Percentiles rank a stretch among this genome's conserved stretches.
phyloP scores from a whole-genome alignment of 306 rosid genomes.

The Castanea crenata region DNA sequence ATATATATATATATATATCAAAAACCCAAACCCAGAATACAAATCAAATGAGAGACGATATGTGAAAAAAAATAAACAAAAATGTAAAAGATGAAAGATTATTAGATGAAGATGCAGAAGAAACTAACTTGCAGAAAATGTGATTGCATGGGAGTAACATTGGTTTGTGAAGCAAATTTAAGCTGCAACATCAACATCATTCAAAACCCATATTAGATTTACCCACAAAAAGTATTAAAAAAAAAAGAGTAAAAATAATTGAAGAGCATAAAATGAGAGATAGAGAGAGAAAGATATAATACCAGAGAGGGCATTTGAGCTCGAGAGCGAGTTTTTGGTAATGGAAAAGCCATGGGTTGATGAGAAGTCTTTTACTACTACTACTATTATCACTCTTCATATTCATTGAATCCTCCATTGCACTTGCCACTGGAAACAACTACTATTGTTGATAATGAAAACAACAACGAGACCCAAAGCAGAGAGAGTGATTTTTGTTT shows the following conservation, averaged over 20 bases:
- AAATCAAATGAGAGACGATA: neutral
- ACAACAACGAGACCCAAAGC: neutral
- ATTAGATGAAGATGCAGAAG: neutral
- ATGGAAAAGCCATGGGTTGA: constrained; percentile 69
- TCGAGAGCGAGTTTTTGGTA: constrained; percentile 86
- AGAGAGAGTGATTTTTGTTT: neutral
- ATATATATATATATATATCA: neutral
- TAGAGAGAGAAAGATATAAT: neutral
- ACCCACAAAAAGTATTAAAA: neutral
- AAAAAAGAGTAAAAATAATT: neutral
- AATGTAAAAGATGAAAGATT: neutral
- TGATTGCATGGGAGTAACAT: constrained; percentile 84
- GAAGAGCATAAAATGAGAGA: neutral
- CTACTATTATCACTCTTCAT: neutral
- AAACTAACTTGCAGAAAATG: constrained; percentile 75
- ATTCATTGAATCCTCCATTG: constrained; percentile 43
- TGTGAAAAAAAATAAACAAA: neutral
- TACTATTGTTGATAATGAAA: too few relatives aligned
- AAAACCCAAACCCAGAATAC: neutral
- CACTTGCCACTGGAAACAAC: neutral
- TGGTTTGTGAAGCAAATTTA: constrained; percentile 55
- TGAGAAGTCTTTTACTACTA: constrained; percentile 17
- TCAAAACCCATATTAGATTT: neutral
- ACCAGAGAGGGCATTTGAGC: constrained; percentile 96
- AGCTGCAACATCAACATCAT: constrained; percentile 43